Percentiles rank a stretch among this genome's conserved stretches.
These are phyloP conservation scores for Ogataea thermomethanolica DNA, from an alignment of 805 yeast genomes.

Conservation along the genomic window DNA sequence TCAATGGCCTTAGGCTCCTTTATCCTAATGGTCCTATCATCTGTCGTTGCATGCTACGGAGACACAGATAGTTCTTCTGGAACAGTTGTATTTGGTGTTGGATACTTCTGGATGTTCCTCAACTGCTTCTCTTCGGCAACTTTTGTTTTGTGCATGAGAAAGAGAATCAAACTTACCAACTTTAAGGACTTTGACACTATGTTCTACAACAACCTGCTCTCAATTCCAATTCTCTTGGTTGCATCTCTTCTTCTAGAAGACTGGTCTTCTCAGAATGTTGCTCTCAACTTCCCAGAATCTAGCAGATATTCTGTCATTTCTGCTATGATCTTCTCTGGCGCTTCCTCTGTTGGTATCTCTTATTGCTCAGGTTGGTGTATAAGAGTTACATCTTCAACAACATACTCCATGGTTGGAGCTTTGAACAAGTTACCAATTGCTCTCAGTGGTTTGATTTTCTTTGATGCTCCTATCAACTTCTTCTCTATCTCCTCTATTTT, in stretches of 20 bases:
- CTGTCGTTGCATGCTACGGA: slow-evolving; percentile 94
- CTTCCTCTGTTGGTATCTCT: slow-evolving; percentile 93
- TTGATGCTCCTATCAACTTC: slow-evolving; percentile 92
- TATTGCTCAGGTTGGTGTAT: slow-evolving; percentile 99
- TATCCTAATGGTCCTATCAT: slow-evolving; percentile 87
- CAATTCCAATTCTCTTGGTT: slow-evolving; percentile 81
- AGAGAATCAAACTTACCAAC: slow-evolving; percentile 94
- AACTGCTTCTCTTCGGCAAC: slow-evolving; percentile 95
- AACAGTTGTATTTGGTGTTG: slow-evolving; percentile 50
- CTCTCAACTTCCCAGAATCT: slow-evolving; percentile 72
- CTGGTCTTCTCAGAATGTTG: slow-evolving; percentile 83
- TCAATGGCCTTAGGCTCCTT: slow-evolving; percentile 88
- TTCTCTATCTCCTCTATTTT: slow-evolving; percentile 84
- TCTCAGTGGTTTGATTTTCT: slow-evolving; percentile 88
- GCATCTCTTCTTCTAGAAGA: slow-evolving; percentile 81
- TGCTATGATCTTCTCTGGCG: slow-evolving; percentile 89
- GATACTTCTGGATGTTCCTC: slow-evolving; percentile 95
- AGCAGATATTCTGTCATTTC: slow-evolving; percentile 64
- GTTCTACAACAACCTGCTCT: slow-evolving; percentile 94
- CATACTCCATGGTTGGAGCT: slow-evolving; percentile 99
- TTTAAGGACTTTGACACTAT: slow-evolving; percentile 97
- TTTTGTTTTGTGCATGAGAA: slow-evolving; percentile 92
- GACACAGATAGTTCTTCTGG: slow-evolving; percentile 40
- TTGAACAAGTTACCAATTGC: slow-evolving; percentile 98
- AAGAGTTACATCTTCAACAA: slow-evolving; percentile 96